phyloP scores from a whole-genome alignment of 495 filamentous ascomycete species.

The Xylaria flabelliformis region DNA sequence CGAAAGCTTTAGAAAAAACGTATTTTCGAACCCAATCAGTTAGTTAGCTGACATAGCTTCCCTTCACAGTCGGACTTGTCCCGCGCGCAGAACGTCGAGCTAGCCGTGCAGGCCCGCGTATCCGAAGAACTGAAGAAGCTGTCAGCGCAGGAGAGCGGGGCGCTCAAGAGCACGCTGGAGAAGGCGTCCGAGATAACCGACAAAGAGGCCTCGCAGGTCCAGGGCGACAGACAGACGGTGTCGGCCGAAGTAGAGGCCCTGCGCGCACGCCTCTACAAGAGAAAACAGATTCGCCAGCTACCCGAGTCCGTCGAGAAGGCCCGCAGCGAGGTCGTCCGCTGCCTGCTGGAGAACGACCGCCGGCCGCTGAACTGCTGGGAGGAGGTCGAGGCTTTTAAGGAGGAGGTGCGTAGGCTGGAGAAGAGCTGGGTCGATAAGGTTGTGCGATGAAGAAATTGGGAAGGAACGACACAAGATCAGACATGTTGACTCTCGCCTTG shows the following conservation, averaged over 20 bases:
- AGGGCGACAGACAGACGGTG: conserved; percentile 46
- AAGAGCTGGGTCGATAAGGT: conserved; percentile 86
- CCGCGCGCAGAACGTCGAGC: conserved; percentile 80
- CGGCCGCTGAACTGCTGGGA: conserved; percentile 94
- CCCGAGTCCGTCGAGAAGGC: conserved; percentile 72
- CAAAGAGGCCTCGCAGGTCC: conserved; percentile 29
- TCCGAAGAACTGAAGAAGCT: conserved; percentile 80
- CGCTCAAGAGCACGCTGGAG: conserved; percentile 68
- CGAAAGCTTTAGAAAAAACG: not conserved
- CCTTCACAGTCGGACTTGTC: conserved; percentile 77
- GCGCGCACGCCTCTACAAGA: conserved; percentile 72
- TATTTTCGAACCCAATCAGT: not conserved
- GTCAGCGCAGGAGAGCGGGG: conserved; percentile 59
- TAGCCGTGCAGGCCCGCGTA: conserved; percentile 88
- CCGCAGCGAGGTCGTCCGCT: conserved; percentile 76
- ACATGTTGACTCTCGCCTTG: not conserved
- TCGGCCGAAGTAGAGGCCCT: conserved; percentile 76
- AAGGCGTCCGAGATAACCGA: conserved; percentile 56
- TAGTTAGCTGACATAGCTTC: conserved; percentile 18
- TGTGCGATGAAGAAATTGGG: conserved; percentile 50
- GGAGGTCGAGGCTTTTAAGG: conserved; percentile 90
- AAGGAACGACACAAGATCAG: not conserved
- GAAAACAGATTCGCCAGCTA: conserved; percentile 71
- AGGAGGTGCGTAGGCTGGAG: conserved; percentile 84
- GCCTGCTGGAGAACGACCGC: conserved; percentile 83